Evolutionary conservation across 2,329 filamentous ascomycete species (phyloP), one percentile per base, ranked within the genome.

Genomic region (Aotearoamyces nothofagi): DNA sequence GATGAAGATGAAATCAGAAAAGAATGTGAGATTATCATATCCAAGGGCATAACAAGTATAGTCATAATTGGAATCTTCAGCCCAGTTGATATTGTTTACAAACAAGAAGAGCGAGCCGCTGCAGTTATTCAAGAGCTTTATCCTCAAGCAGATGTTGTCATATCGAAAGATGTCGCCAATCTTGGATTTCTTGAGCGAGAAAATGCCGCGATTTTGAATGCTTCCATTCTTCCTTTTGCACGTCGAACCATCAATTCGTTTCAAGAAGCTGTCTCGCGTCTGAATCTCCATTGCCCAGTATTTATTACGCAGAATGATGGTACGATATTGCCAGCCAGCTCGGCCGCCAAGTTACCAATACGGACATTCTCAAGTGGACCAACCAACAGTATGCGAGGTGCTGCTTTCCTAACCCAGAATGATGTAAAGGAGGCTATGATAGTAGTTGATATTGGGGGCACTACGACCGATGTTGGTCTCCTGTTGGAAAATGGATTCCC

Each of bases 231-330:
- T 8, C 44, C 56, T 0, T 72, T 73, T 40, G 70, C 69, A 0
- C 55, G 58, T 10, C 56, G 56, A 36, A 74, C 68, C 0, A 71
- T 74, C 34, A 52, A 51, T 7, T 60, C 61, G 1, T 76, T 77
- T 37, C 54, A 62, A 14, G 51, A 55, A 20, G 61, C 69, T 1
- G 57, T 74, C 24, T 46, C 48, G 22, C 52, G 54, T 2, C 47
- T 76, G 3, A 65, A 65, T 0, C 56, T 72, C 15, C n/a, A 30
- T 6, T 43, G 39, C 27, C 43, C 39, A 12, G 26, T 41, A 4
- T 76, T 70, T 35, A 54, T 78, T 22, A 71, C 69, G 0, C 63
- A 74, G 39, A 77, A 77, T 27, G 70, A 76, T 37, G 70, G 72
- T 2, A 75, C 69, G 0, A 54, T 77, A 3, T 49, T 71, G 5